Percentiles rank a stretch among this genome's conserved stretches.
phyloP scores from a whole-genome alignment of 2,329 filamentous ascomycete genomes.

The Thelonectria olida region DNA sequence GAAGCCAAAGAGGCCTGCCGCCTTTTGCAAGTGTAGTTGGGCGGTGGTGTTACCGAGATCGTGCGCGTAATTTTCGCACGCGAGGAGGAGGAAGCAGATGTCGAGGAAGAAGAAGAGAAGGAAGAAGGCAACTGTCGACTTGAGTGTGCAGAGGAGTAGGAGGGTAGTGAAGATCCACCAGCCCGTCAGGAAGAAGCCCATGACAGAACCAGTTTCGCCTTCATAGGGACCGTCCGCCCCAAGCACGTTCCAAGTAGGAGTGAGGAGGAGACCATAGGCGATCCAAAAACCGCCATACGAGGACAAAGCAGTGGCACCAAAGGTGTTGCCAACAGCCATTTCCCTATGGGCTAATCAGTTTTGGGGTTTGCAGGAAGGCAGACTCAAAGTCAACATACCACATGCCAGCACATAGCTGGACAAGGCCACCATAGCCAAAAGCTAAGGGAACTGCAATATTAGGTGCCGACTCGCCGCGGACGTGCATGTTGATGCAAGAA shows the following conservation, averaged over 20 bases:
- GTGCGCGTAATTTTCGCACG: conserved; percentile 66
- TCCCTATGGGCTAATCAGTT: conserved; percentile 64
- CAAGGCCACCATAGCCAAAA: conserved; percentile 76
- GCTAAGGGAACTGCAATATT: conserved; percentile 76
- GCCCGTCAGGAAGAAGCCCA: conserved; percentile 79
- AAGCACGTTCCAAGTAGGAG: conserved; percentile 71
- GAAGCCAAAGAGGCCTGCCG: conserved; percentile 83
- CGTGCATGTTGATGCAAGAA: conserved; percentile 75
- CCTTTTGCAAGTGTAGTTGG: conserved; percentile 66
- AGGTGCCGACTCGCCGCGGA: conserved; percentile 66
- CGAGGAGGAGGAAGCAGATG: conserved; percentile 77
- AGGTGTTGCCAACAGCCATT: conserved; percentile 88
- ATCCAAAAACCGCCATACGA: conserved; percentile 91
- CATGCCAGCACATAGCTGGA: conserved; percentile 86
- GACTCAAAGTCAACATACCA: conserved; percentile 65
- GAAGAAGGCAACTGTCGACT: conserved; percentile 83
- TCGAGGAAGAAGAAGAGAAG: conserved; percentile 80
- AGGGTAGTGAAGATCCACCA: conserved; percentile 90
- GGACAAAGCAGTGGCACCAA: conserved; percentile 82
- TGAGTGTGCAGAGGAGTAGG: conserved; percentile 76
- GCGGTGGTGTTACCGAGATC: conserved; percentile 60
- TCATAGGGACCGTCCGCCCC: conserved; percentile 56
- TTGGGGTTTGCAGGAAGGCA: background rate
- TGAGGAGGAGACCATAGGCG: conserved; percentile 76
- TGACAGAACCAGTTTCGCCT: conserved; percentile 60